Percentiles rank a stretch among this genome's conserved stretches.
These are phyloP conservation scores for Trichoderma virens DNA, from an alignment of 495 filamentous ascomycete species.

Conservation along the genomic window DNA sequence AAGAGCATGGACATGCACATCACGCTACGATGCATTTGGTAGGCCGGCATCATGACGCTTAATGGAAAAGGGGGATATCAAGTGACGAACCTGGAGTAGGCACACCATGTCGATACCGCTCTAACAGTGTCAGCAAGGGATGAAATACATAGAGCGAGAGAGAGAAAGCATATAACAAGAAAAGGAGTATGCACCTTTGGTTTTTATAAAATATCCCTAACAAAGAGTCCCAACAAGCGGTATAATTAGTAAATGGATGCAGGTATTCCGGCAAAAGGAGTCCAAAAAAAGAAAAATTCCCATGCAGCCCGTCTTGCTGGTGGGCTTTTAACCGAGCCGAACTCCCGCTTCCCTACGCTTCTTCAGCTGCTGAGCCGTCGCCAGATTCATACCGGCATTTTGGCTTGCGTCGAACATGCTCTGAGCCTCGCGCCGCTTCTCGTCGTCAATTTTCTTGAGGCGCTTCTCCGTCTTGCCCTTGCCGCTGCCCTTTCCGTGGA, in stretches of 20 bases:
- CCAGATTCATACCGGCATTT: constrained; percentile 74
- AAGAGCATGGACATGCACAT: neutral
- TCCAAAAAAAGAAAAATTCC: neutral
- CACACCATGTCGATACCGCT: neutral
- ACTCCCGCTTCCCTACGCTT: constrained; percentile 88
- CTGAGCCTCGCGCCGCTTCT: constrained; percentile 77
- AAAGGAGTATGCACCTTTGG: constrained; percentile 7
- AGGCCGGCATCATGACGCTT: neutral
- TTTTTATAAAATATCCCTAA: neutral
- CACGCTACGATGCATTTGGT: neutral
- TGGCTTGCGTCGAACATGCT: constrained; percentile 74
- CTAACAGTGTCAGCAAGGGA: constrained; percentile 1
- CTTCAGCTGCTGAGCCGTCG: constrained; percentile 65
- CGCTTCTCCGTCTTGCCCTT: constrained; percentile 98
- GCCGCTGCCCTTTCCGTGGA: constrained; percentile 95
- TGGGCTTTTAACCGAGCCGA: constrained; percentile 54
- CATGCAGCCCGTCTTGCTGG: neutral
- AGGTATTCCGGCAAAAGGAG: neutral
- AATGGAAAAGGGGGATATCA: neutral
- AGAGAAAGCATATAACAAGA: neutral
- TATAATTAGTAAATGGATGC: neutral
- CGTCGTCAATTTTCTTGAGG: constrained; percentile 93
- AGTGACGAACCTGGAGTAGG: constrained; percentile 1
- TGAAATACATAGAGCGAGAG: neutral
- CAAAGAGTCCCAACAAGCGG: neutral